phyloP scores from a whole-genome alignment of 2,329 filamentous ascomycete species.

The Tolypocladium inflatum region DNA sequence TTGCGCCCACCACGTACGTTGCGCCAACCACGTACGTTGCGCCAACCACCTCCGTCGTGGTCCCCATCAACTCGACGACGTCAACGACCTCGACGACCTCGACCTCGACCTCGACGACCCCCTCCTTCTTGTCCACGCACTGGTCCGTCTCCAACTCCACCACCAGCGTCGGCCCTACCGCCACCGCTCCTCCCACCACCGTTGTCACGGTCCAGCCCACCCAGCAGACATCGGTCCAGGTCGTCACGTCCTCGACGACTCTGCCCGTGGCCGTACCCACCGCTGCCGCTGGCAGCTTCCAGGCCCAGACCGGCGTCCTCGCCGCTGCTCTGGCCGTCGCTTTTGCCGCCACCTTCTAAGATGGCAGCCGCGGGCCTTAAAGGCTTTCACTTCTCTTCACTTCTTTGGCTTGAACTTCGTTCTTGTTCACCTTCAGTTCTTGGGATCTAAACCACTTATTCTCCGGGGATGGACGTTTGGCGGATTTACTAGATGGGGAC shows the following conservation, averaged over 20 bases:
- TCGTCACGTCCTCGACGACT: slow-evolving; percentile 8
- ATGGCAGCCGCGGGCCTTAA: neutral
- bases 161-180: slow-evolving; percentile 12
- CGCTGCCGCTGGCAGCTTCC: slow-evolving; percentile 23
- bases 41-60: slow-evolving; percentile 3
- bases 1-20: neutral
- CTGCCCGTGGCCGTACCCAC: slow-evolving; percentile 13
- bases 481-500: slow-evolving; percentile 5
- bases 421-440: neutral
- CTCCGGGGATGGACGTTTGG: slow-evolving; percentile 20
- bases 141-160: slow-evolving; percentile 26
- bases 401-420: neutral
- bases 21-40: neutral
- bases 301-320: slow-evolving; percentile 29
- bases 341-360: slow-evolving; percentile 27
- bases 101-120: slow-evolving; percentile 13
- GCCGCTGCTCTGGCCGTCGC: slow-evolving; percentile 26
- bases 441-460: neutral
- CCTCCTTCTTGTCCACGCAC: slow-evolving; percentile 10
- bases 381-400: neutral
- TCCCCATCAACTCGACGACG: neutral
- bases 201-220: slow-evolving; percentile 11
- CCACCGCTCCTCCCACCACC: slow-evolving; percentile 13
- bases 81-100: no score
- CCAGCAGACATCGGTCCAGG: slow-evolving; percentile 10